Evolutionary conservation across 495 filamentous ascomycete genomes (phyloP), one percentile per base, ranked within the genome.

Genomic region (Podospora conica): DNA sequence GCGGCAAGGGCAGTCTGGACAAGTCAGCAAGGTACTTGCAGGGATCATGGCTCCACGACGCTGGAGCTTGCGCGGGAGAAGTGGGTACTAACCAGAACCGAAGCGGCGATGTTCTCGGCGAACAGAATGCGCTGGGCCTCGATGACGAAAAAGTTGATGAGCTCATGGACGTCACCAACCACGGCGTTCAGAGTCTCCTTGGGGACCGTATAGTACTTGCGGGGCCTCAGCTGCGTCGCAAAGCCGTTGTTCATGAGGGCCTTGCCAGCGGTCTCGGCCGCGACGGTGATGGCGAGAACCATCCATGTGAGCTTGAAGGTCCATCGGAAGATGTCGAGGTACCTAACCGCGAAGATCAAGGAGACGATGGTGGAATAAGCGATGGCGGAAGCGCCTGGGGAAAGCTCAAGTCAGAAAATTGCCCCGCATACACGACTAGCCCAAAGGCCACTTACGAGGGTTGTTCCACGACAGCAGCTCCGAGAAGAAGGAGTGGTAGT

Each of bases 141-240:
- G 68, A 99, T 92, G 69, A 97, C 84, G 79, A 97, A 92, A 81
- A 99, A 99, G 84, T 99, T 97, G 79, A 93, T 79, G 58, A 99
- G 82, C 78, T 97, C 93, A 75, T 94, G 90, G 29, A 94, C 74
- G 73, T 98, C 95, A 68, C 92, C 93, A 61, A 93, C 82, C 18
- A 92, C 72, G 62, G 83, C 79, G 70, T 98, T 91, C 15, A 96
- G 80, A 9, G 90, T 91, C 69, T 95, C 91, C 70, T 90, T 86
- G 10, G 93, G 88, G 53, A 99, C 82, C 25, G 91, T 96, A 79
- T 93, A 96, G 83, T 99, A 99, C 74, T 90, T 87, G 76, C 86
- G 87, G 21, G 95, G 95, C 55, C 96, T 90, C 77, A 99, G 83
- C 71, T 93, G 92, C 66, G 89, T 90, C 58, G 90, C 85, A 62